phyloP scores from a whole-genome alignment of 371 early-diverging fungal species.

The Lichtheimia corymbifera region DNA sequence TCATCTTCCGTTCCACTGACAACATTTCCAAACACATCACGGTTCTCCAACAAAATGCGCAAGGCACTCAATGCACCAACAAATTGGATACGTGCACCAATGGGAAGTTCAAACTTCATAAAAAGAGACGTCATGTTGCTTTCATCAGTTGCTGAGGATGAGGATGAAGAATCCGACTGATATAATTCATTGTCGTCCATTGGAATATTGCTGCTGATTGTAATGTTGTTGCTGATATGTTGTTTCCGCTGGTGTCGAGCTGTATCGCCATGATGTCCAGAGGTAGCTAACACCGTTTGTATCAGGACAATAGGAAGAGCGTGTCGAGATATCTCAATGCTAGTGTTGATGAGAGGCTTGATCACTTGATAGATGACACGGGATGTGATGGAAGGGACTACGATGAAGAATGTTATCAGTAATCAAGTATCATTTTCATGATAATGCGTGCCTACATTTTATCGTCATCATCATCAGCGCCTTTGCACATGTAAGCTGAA shows the following conservation, averaged over 20 bases:
- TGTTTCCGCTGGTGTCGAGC: slow-evolving; percentile 6
- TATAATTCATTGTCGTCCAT: neutral
- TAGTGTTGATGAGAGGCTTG: slow-evolving; percentile 38
- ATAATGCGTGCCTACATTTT: slow-evolving; percentile 26
- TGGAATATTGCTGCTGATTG: slow-evolving; percentile 7
- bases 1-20: slow-evolving; percentile 21
- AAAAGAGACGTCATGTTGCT: slow-evolving; percentile 17
- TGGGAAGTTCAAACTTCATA: slow-evolving; percentile 27
- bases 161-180: neutral
- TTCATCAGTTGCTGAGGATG: slow-evolving; percentile 5
- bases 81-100: slow-evolving; percentile 19
- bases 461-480: slow-evolving; percentile 35
- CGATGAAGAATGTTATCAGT: neutral
- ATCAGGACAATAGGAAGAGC: slow-evolving; percentile 38
- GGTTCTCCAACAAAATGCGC: slow-evolving; percentile 42
- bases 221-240: neutral
- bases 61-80: slow-evolving; percentile 39
- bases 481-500: slow-evolving; percentile 45
- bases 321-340: slow-evolving; percentile 25
- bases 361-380: slow-evolving; percentile 35
- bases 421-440: too few relatives aligned
- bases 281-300: slow-evolving; percentile 19
- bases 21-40: slow-evolving; percentile 28
- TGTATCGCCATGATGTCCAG: neutral
- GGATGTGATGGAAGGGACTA: slow-evolving; percentile 31